phyloP scores from a whole-genome alignment of 2,329 filamentous ascomycete genomes.

The Diaporthe sp. region DNA sequence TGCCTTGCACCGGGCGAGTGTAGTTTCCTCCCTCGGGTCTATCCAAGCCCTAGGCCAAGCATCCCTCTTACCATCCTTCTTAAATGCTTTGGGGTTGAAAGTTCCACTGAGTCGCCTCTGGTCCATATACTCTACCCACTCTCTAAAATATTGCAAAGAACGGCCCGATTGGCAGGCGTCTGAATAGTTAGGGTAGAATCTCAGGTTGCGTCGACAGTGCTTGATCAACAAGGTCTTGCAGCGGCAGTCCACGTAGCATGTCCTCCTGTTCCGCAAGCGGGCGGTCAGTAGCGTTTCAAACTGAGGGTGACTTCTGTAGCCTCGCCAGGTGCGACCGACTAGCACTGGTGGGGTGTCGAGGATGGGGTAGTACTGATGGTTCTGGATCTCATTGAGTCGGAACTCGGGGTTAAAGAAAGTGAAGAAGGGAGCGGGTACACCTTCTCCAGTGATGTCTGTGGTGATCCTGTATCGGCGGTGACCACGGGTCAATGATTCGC shows the following conservation, averaged over 20 bases:
- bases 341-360: not conserved
- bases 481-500: rapidly evolving
- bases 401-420: not conserved
- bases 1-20: not conserved
- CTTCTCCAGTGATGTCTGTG: not conserved
- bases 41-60: not conserved
- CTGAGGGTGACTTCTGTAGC: not conserved
- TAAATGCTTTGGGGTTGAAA: not conserved
- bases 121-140: not conserved
- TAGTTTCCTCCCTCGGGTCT: not conserved
- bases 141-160: not conserved
- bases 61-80: not conserved
- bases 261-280: not conserved
- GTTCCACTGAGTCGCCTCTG: not conserved
- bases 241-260: not conserved
- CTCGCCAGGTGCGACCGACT: not conserved
- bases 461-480: not conserved
- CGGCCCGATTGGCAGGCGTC: too few relatives aligned
- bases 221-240: not conserved
- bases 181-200: not conserved
- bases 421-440: not conserved
- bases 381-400: not conserved
- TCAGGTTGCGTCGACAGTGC: constrained; percentile 6
- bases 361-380: constrained; percentile 6
- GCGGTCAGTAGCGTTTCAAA: not conserved